Evolutionary conservation across 2,329 filamentous ascomycete species (phyloP).

Genomic region (Stemphylium lycopersici): DNA sequence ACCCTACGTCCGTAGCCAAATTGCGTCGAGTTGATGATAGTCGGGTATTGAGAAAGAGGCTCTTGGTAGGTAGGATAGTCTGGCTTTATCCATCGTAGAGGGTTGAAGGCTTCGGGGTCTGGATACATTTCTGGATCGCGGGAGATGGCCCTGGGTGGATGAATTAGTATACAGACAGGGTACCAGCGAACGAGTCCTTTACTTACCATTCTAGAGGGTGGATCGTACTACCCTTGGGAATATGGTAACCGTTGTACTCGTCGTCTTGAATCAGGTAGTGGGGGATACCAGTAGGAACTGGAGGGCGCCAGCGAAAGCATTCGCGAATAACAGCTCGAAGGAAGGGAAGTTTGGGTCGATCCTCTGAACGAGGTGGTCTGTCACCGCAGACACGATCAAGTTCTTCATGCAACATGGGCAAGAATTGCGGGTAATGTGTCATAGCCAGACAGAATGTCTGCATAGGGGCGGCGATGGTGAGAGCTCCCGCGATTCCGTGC

Average conservation of each 20-base stretch:
- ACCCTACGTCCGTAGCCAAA: constrained; percentile 62
- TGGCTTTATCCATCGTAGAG: constrained; percentile 65
- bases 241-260: constrained; percentile 62
- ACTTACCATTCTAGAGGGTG: constrained; percentile 54
- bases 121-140: constrained; percentile 60
- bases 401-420: constrained; percentile 50
- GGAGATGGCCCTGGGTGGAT: constrained; percentile 54
- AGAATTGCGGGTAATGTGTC: constrained; percentile 52
- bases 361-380: constrained; percentile 44
- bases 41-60: constrained; percentile 58
- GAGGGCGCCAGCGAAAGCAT: constrained; percentile 53
- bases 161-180: constrained; percentile 15
- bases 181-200: not conserved
- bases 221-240: constrained; percentile 60
- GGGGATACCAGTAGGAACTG: constrained; percentile 57
- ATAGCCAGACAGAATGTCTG: constrained; percentile 56
- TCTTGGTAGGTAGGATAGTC: constrained; percentile 60
- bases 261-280: constrained; percentile 63
- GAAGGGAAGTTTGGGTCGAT: constrained; percentile 49
- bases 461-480: constrained; percentile 56
- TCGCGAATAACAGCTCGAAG: constrained; percentile 49
- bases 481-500: constrained; percentile 55
- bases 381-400: constrained; percentile 50
- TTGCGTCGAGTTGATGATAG: constrained; percentile 59
- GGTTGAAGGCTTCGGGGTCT: constrained; percentile 71